Conservation (phyloP, 306 rosid species). For the Erythrophleum fordii region DNA sequence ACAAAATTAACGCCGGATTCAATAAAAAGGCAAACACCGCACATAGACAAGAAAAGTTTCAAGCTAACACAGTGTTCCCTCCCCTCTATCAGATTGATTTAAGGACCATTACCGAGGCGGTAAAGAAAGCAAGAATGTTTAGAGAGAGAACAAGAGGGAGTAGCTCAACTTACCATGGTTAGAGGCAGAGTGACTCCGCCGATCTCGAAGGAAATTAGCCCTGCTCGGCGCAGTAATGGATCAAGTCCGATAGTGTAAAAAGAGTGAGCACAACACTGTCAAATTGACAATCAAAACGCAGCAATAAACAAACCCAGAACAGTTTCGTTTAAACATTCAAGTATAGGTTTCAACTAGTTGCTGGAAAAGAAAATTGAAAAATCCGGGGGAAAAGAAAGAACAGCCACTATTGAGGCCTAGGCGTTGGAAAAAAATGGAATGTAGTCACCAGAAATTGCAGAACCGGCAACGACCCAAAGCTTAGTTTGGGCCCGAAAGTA, state of each 20-base stretch:
- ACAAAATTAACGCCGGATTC: neutral
- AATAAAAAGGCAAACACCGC: neutral
- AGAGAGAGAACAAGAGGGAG: neutral
- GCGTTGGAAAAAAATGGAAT: neutral
- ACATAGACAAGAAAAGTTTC: neutral
- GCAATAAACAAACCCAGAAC: neutral
- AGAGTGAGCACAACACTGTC: neutral
- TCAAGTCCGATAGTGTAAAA: neutral
- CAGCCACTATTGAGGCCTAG: no score
- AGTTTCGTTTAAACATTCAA: neutral
- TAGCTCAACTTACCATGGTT: slow-evolving; percentile 19
- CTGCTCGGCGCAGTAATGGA: neutral
- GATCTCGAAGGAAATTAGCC: neutral
- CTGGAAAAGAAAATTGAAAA: neutral
- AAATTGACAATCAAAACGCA: neutral
- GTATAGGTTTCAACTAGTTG: neutral
- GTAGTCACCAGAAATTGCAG: neutral
- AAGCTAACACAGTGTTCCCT: neutral
- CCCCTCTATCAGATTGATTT: neutral
- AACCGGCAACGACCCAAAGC: neutral
- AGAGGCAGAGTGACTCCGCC: neutral
- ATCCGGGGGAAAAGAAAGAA: neutral
- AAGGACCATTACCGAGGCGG: neutral
- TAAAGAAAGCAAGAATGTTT: neutral
- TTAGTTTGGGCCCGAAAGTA: no score